These are phyloP conservation scores for Arbutus unedo DNA, from an alignment of 148 eudicot species.

Conservation along the genomic window DNA sequence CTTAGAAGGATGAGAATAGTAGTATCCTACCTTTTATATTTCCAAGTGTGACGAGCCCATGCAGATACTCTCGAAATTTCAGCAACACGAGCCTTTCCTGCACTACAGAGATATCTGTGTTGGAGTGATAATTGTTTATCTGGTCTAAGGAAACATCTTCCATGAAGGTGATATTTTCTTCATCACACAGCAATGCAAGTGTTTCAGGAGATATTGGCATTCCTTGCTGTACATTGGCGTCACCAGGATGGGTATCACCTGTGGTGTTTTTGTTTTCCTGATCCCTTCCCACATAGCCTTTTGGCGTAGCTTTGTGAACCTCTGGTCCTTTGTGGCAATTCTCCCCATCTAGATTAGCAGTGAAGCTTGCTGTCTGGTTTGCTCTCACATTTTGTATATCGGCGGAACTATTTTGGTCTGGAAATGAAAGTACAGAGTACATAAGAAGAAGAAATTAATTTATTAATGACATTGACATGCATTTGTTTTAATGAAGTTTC, in stretches of 20 bases:
- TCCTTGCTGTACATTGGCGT: constrained; percentile 21
- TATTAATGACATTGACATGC: background rate
- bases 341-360: constrained; percentile 17
- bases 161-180: background rate
- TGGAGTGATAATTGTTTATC: constrained; percentile 19
- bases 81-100: constrained; percentile 1
- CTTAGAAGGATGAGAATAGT: background rate
- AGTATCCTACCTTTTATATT: background rate
- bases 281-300: constrained; percentile 14
- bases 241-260: constrained; percentile 25
- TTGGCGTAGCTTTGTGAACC: constrained; percentile 1
- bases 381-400: background rate
- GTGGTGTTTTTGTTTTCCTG: constrained; percentile 13
- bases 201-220: constrained; percentile 3
- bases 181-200: constrained; percentile 1
- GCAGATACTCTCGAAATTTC: background rate
- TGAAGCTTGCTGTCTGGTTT: background rate
- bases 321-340: constrained; percentile 12
- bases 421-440: background rate
- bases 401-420: constrained; percentile 6
- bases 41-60: background rate
- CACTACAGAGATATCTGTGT: constrained; percentile 25
- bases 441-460: background rate
- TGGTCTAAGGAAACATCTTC: background rate
- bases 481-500: background rate